phyloP scores from a whole-genome alignment of 2,329 filamentous ascomycete species.

The Aspergillus fructus region DNA sequence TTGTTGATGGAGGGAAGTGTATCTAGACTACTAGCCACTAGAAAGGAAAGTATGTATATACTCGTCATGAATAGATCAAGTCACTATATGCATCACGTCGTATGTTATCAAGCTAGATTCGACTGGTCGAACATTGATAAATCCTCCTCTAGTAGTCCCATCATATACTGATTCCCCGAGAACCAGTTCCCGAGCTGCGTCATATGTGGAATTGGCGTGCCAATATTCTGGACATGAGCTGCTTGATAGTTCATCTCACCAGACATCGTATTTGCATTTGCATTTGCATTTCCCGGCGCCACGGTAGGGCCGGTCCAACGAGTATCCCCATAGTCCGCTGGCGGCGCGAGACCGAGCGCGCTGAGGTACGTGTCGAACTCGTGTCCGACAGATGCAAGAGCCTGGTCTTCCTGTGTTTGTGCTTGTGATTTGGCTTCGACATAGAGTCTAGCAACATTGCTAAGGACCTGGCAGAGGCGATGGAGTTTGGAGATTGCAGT shows the following conservation, averaged over 20 bases:
- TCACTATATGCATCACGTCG: too few relatives aligned
- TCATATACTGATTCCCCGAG: slow-evolving; percentile 63
- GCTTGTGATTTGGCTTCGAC: slow-evolving; percentile 62
- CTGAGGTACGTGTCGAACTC: slow-evolving; percentile 66
- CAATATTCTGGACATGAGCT: slow-evolving; percentile 2
- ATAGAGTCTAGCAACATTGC: slow-evolving; percentile 61
- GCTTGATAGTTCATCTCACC: slow-evolving; percentile 16
- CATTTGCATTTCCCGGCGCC: not conserved
- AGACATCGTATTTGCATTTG: not conserved
- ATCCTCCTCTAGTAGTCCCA: slow-evolving; percentile 65
- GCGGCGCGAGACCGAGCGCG: slow-evolving; percentile 60
- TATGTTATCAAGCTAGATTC: slow-evolving; percentile 2
- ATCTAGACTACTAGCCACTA: slow-evolving; percentile 22
- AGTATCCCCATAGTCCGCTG: slow-evolving; percentile 12
- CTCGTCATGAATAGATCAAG: too few relatives aligned
- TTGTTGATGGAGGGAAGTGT: slow-evolving; percentile 59
- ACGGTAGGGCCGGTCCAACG: slow-evolving; percentile 8
- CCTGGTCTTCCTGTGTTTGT: slow-evolving; percentile 48
- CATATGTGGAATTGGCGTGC: slow-evolving; percentile 24
- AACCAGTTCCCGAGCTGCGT: slow-evolving; percentile 62
- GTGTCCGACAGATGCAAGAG: slow-evolving; percentile 53
- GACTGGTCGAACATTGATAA: slow-evolving; percentile 30
- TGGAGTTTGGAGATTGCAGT: slow-evolving; percentile 62
- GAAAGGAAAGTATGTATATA: too few relatives aligned
- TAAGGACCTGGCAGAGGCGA: slow-evolving; percentile 62